Percentiles rank a stretch among this genome's conserved stretches.
These are phyloP conservation scores for Abortiporus biennis DNA, from an alignment of 1,284 basidiomycete genomes.

Conservation along the genomic window DNA sequence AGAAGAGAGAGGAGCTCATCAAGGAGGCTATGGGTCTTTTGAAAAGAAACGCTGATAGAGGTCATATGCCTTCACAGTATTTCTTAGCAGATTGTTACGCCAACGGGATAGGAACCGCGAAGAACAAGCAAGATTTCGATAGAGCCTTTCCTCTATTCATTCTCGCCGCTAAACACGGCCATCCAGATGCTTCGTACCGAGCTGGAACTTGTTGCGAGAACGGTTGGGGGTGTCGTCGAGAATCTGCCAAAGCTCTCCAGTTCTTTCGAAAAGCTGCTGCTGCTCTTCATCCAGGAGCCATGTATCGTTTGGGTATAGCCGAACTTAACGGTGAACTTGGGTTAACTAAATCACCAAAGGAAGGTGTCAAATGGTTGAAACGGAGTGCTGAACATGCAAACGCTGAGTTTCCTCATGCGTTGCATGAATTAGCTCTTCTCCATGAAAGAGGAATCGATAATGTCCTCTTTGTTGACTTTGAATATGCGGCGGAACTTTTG, in stretches of 20 bases:
- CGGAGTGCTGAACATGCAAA: constrained; percentile 92
- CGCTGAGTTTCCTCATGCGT: constrained; percentile 92
- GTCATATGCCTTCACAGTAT: constrained; percentile 93
- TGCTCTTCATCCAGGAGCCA: constrained; percentile 87
- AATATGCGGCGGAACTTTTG: constrained; percentile 91
- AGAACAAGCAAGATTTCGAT: constrained; percentile 93
- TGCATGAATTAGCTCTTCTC: constrained; percentile 92
- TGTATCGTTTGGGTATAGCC: constrained; percentile 94
- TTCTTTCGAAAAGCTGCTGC: constrained; percentile 95
- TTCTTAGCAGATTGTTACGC: constrained; percentile 97
- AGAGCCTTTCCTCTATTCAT: constrained; percentile 95
- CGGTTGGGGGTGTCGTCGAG: constrained; percentile 95
- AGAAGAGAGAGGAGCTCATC: constrained; percentile 83
- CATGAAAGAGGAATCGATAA: constrained; percentile 97
- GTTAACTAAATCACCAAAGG: constrained; percentile 81
- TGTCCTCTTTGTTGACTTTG: constrained; percentile 93
- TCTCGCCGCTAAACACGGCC: constrained; percentile 96
- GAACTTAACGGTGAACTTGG: constrained; percentile 96
- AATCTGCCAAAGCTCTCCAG: constrained; percentile 86
- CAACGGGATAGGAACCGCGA: constrained; percentile 90
- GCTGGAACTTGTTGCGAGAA: constrained; percentile 98
- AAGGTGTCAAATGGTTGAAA: constrained; percentile 98
- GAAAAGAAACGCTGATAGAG: constrained; percentile 88
- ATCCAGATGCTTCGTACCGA: constrained; percentile 93
- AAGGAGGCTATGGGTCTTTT: constrained; percentile 84